Conservation (phyloP, 345 rosid genomes). For the Camelina neglecta region DNA sequence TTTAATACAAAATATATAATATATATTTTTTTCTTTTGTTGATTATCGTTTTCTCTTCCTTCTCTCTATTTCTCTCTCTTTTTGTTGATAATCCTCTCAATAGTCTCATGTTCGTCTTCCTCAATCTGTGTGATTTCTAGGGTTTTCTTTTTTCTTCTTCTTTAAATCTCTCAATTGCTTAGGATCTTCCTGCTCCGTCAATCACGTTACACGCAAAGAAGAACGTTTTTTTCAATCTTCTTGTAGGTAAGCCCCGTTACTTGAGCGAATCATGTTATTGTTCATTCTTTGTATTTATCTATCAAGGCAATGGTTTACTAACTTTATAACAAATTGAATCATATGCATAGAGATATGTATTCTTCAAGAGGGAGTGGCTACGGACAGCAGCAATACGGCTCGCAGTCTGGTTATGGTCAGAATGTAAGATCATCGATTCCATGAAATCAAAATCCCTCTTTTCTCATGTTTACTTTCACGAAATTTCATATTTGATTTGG, state of each 20-base stretch:
- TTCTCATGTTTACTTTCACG: neutral
- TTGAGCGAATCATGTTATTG: neutral
- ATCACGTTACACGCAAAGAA: no score
- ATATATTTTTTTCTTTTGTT: no score
- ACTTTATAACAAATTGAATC: slow-evolving; percentile 20
- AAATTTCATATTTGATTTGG: neutral
- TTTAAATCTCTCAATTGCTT: neutral
- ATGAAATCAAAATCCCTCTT: neutral
- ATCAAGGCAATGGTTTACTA: neutral
- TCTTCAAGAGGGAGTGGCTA: slow-evolving; percentile 81
- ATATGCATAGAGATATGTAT: slow-evolving; percentile 57
- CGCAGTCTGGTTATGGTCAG: slow-evolving; percentile 81
- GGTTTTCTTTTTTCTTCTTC: slow-evolving; percentile 8
- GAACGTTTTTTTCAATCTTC: slow-evolving; percentile 1
- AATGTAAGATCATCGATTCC: slow-evolving; percentile 57
- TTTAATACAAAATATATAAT: no score
- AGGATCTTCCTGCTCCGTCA: neutral
- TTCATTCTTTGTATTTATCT: neutral
- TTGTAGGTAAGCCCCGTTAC: neutral
- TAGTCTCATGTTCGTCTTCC: slow-evolving; percentile 28
- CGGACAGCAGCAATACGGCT: slow-evolving; percentile 74
- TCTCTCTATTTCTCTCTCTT: no score
- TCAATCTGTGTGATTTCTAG: slow-evolving; percentile 29
- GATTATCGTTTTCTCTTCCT: no score
- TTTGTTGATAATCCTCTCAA: neutral